These are phyloP conservation scores for Pleurostoma richardsiae DNA, from an alignment of 2,329 filamentous ascomycete species.

Conservation along the genomic window DNA sequence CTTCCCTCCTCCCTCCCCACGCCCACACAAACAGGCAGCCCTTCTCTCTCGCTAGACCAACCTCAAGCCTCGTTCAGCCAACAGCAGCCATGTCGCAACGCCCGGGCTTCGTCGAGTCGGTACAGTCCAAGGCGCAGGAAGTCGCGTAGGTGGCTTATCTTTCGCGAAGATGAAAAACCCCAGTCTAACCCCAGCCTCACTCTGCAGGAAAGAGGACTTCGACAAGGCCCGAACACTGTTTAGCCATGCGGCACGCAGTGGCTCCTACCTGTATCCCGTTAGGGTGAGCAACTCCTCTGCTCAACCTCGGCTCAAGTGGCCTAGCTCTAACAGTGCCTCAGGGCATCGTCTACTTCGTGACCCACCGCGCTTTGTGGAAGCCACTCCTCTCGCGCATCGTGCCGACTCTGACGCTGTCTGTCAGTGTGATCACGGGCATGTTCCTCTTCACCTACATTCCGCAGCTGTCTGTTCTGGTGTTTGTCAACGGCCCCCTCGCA, in stretches of 20 bases:
- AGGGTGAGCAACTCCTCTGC: conserved; percentile 37
- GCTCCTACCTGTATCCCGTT: conserved; percentile 82
- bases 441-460: conserved; percentile 84
- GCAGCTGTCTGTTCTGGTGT: conserved; percentile 74
- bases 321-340: conserved; percentile 15
- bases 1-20: too few relatives aligned
- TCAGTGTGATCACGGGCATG: conserved; percentile 71
- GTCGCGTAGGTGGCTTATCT: conserved; percentile 32
- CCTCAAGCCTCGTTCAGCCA: too few relatives aligned
- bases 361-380: conserved; percentile 52
- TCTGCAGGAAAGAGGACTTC: conserved; percentile 60
- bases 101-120: conserved; percentile 24
- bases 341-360: conserved; percentile 56
- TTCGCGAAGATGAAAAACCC: conserved; percentile 1
- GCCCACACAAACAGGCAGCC: too few relatives aligned
- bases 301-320: not conserved
- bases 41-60: too few relatives aligned
- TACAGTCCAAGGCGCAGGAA: conserved; percentile 42
- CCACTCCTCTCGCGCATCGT: conserved; percentile 50
- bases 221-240: conserved; percentile 59
- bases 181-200: not conserved
- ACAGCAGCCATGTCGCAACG: conserved; percentile 7
- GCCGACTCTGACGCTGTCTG: conserved; percentile 64
- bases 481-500: conserved; percentile 80
- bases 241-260: conserved; percentile 66